Conservation (phyloP, 345 rosid species). For the Melaleuca quinquenervia region DNA sequence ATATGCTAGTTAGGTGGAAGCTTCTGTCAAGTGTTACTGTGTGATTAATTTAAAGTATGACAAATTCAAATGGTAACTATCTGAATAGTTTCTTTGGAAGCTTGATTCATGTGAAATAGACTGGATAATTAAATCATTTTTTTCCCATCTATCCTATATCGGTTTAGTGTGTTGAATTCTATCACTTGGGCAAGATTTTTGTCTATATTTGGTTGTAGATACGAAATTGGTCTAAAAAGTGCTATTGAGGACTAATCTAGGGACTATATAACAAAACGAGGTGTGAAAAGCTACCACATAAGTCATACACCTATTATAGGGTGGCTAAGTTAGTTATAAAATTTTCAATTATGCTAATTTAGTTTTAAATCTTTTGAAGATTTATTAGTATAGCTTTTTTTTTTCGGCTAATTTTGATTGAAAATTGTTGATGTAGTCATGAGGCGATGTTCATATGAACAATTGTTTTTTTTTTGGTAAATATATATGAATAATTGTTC, state of each 20-base stretch:
- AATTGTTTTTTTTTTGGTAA: neutral
- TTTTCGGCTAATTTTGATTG: too few relatives aligned
- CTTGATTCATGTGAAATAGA: neutral
- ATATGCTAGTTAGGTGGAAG: neutral
- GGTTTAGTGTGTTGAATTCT: neutral
- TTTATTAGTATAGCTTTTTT: neutral
- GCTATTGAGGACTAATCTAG: neutral
- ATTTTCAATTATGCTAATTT: accelerated
- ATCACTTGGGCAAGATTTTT: neutral
- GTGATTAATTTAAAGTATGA: neutral
- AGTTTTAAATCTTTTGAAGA: neutral
- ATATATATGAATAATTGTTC: too few relatives aligned
- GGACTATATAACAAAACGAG: neutral
- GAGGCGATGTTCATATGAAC: accelerated
- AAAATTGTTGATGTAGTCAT: accelerated
- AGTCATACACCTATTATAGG: neutral
- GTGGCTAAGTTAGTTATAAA: accelerated
- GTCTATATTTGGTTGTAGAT: neutral
- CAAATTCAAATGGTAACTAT: neutral
- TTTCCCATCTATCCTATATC: neutral
- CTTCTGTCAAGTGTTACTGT: neutral
- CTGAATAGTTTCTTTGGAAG: neutral
- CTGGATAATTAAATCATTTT: neutral
- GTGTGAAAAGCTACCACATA: neutral
- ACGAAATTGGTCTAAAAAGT: neutral